Percentiles rank a stretch among this genome's conserved stretches.
Conservation (phyloP, 257 asterid species). For the Solanum okadae region DNA sequence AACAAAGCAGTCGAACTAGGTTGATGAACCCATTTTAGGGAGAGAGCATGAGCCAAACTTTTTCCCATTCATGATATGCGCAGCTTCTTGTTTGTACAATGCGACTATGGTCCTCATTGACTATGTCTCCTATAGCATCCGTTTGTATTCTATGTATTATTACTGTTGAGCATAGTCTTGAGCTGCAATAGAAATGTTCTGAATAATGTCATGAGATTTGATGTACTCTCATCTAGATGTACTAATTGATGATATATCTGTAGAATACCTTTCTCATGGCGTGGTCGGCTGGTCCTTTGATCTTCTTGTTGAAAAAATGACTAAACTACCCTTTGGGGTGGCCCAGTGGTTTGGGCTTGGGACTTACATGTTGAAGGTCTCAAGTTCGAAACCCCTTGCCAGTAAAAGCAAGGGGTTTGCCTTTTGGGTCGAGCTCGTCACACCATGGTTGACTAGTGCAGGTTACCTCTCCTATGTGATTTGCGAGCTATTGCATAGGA, state of each 20-base stretch:
- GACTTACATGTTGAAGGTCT: no score
- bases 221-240: not conserved
- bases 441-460: no score
- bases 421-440: no score
- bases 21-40: not conserved
- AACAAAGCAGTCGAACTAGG: slow-evolving; percentile 27
- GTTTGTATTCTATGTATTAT: not conserved
- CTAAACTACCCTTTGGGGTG: not conserved
- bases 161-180: not conserved
- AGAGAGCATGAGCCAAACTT: not conserved
- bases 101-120: not conserved
- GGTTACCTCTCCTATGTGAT: no score
- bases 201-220: not conserved
- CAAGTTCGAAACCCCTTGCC: no score
- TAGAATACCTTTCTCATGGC: not conserved
- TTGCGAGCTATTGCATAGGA: no score
- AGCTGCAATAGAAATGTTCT: not conserved
- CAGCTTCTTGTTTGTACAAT: not conserved
- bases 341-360: no score
- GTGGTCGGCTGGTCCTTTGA: not conserved
- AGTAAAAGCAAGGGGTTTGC: no score
- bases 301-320: not conserved
- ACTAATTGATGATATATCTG: not conserved
- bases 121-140: not conserved
- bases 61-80: not conserved